Percentiles rank a stretch among this genome's conserved stretches.
These are phyloP conservation scores for Rutstroemia sp. DNA, from an alignment of 2,329 filamentous ascomycete species.

Conservation along the genomic window DNA sequence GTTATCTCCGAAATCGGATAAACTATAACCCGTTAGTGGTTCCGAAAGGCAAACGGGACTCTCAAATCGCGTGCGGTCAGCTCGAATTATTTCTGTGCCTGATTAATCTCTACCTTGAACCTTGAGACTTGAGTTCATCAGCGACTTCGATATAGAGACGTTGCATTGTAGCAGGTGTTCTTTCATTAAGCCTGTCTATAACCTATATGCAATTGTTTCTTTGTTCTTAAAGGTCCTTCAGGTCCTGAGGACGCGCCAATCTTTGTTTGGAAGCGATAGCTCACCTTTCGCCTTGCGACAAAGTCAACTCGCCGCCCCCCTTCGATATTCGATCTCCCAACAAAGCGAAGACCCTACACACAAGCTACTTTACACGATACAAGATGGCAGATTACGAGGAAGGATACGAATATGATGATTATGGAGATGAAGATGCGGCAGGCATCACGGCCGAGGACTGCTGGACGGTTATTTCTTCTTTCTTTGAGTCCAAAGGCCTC, in stretches of 20 bases:
- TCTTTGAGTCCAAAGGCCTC: conserved; percentile 92
- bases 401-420: conserved; percentile 61
- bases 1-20: no score
- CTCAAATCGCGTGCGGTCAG: neutral
- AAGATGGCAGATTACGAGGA: conserved; percentile 33
- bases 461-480: conserved; percentile 95
- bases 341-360: neutral
- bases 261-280: conserved; percentile 7
- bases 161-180: neutral
- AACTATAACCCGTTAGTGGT: neutral
- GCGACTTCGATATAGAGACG: neutral
- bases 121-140: neutral
- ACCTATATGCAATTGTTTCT: conserved; percentile 14
- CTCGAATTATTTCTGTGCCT: conserved; percentile 5
- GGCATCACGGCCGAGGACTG: conserved; percentile 93
- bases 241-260: conserved; percentile 10
- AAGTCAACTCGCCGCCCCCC: neutral
- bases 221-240: conserved; percentile 12
- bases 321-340: neutral
- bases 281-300: conserved; percentile 8
- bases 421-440: conserved; percentile 55
- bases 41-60: neutral
- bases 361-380: conserved; percentile 4
- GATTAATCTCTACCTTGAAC: conserved; percentile 2
- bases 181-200: neutral